Evolutionary conservation across 2,329 filamentous ascomycete genomes (phyloP).

Genomic region (Botrytis cinerea): DNA sequence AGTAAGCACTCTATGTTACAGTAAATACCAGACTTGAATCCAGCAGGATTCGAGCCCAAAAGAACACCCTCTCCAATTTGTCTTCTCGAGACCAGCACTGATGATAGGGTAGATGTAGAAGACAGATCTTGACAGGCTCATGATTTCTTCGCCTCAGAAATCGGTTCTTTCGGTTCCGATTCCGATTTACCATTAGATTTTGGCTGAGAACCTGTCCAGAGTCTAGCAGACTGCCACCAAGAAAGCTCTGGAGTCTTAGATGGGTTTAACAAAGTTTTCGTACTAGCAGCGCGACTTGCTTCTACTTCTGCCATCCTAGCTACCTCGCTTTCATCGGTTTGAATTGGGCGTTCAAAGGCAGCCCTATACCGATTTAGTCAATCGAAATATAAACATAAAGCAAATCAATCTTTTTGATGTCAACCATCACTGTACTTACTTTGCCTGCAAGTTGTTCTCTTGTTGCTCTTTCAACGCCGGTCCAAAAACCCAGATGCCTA

Average conservation of each 20-base stretch:
- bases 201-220: conserved; percentile 27
- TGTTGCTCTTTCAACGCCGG: conserved; percentile 38
- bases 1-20: conserved; percentile 9
- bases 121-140: background rate
- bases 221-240: conserved; percentile 33
- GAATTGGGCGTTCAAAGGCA: conserved; percentile 24
- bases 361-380: conserved; percentile 30
- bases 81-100: background rate
- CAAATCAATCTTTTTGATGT: background rate
- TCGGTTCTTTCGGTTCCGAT: background rate
- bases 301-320: conserved; percentile 31
- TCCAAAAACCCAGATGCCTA: conserved; percentile 40
- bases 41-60: background rate
- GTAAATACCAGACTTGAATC: background rate
- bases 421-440: conserved; percentile 24
- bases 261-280: conserved; percentile 28
- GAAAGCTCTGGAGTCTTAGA: conserved; percentile 30
- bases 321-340: conserved; percentile 24
- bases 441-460: conserved; percentile 30
- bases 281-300: conserved; percentile 32
- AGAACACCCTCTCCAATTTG: background rate
- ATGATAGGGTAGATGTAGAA: background rate
- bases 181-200: background rate
- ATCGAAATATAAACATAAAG: background rate
- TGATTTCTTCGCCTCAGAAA: conserved; percentile 3